Evolutionary conservation across 1,284 basidiomycete species (phyloP).

Genomic region (Apiotrichum gamsii): DNA sequence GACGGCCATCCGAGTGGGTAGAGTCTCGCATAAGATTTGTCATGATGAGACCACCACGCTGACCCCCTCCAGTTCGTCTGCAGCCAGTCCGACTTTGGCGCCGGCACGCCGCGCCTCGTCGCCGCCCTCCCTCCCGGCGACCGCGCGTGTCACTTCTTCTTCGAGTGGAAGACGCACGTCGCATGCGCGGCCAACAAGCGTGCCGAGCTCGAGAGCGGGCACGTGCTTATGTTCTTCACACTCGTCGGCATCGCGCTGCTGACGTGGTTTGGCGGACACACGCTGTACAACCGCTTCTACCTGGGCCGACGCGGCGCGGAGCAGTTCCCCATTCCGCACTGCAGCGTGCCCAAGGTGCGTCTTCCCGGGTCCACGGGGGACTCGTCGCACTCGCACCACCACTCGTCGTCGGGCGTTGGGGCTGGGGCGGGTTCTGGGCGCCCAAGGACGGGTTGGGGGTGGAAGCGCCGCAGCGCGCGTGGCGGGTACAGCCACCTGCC

Average conservation of each 20-base stretch:
- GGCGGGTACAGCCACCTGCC: slow-evolving; percentile 34
- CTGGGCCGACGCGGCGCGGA: slow-evolving; percentile 39
- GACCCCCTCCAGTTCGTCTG: slow-evolving; percentile 37
- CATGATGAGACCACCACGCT: too few species aligned
- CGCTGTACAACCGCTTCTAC: slow-evolving; percentile 44
- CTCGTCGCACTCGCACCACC: slow-evolving; percentile 10
- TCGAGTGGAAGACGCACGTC: slow-evolving; percentile 46
- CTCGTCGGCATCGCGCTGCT: slow-evolving; percentile 40
- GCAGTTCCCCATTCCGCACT: slow-evolving; percentile 34
- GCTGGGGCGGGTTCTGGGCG: slow-evolving; percentile 35
- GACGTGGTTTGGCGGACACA: slow-evolving; percentile 42
- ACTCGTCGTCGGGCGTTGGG: slow-evolving; percentile 3
- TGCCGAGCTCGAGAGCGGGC: slow-evolving; percentile 26
- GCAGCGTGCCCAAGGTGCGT: background rate
- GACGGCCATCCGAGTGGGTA: slow-evolving; percentile 37
- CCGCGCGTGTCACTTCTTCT: slow-evolving; percentile 44
- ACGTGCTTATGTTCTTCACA: slow-evolving; percentile 30
- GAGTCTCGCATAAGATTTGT: background rate
- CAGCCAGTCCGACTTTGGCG: slow-evolving; percentile 34
- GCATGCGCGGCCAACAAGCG: slow-evolving; percentile 42
- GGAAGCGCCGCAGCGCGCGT: slow-evolving; percentile 23
- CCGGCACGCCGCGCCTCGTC: slow-evolving; percentile 37
- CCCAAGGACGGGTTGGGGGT: background rate
- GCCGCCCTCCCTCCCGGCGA: slow-evolving; percentile 37
- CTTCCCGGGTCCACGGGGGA: background rate